Evolutionary conservation across 208 protist species (phyloP).

Genomic region (Leishmania gerbilli): DNA sequence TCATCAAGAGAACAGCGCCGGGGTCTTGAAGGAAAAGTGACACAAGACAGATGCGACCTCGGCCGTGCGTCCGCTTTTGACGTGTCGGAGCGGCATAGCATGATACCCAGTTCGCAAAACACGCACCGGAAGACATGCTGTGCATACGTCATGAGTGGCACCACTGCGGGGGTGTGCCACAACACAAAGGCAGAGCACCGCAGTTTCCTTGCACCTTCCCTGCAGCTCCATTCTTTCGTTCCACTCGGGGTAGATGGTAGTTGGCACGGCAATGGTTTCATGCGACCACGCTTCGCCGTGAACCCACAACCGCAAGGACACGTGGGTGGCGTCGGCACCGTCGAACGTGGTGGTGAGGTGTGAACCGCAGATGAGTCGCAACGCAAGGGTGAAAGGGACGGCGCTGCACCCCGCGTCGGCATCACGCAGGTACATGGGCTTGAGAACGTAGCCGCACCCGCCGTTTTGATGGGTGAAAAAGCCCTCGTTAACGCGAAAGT

Average conservation of each 20-base stretch:
- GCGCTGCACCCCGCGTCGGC: neutral
- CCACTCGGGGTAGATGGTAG: slow-evolving; percentile 69
- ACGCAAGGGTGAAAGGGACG: slow-evolving; percentile 22
- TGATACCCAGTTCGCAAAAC: slow-evolving; percentile 52
- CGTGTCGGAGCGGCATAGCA: slow-evolving; percentile 44
- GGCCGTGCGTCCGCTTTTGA: slow-evolving; percentile 19
- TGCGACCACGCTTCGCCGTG: slow-evolving; percentile 24
- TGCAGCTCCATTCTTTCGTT: slow-evolving; percentile 33
- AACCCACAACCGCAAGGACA: slow-evolving; percentile 47
- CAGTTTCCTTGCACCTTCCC: slow-evolving; percentile 36
- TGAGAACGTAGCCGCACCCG: slow-evolving; percentile 93
- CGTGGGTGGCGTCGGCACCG: slow-evolving; percentile 35
- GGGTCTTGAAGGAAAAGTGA: slow-evolving; percentile 15
- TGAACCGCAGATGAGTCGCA: slow-evolving; percentile 58
- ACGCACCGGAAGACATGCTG: slow-evolving; percentile 39
- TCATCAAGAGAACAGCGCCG: neutral
- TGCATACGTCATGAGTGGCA: slow-evolving; percentile 38
- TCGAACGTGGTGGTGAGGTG: slow-evolving; percentile 50
- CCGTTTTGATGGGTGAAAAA: slow-evolving; percentile 93
- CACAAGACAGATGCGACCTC: slow-evolving; percentile 43
- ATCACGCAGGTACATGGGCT: slow-evolving; percentile 72
- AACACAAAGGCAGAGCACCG: slow-evolving; percentile 51
- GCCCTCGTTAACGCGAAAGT: slow-evolving; percentile 77
- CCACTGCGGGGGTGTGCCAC: slow-evolving; percentile 28
- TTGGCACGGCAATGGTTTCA: slow-evolving; percentile 35